Evolutionary conservation across 192 early-diverging fungal species (phyloP), one percentile per base, ranked within the genome.

Genomic region (Backusella tarrabulga): DNA sequence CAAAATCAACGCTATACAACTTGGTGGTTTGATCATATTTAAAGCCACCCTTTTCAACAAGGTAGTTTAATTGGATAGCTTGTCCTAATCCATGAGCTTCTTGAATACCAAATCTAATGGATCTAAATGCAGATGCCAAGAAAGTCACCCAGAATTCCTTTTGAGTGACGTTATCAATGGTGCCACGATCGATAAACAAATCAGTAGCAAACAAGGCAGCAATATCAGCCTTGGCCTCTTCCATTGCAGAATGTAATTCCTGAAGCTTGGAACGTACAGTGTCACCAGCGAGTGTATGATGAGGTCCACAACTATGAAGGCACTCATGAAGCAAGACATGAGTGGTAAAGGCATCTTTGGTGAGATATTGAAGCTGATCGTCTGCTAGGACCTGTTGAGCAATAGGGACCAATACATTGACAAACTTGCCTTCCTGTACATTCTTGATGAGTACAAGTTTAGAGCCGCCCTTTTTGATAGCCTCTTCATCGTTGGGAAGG

Each of bases 171-270:
- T 90, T 83, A 21, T 87, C 84, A 36, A 92, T 87, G 5, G 83
- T 74, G 7, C 91, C 89, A 9, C 81, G 72, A 63, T 92, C 88
- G 14, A 93, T 84, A 29, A 93, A 78, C 50, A 92, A 76, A 34
- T 79, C 73, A 8, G 89, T 86, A 7, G 90, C 91, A 77, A 92
- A 91, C 15, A 92, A 76, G 0, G 87, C 92, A 34, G 88, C 81
- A 72, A 93, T 93, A 66, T 93, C 87, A 73, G 93, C 93, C 82
- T 94, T 94, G 26, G 93, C 91, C 76, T 94, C 93, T 71, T 94
- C 93, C 71, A 94, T 88, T 5, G 91, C 86, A 79, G 91, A 91
- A 73, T 94, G 87, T 66, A 88, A 84, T 72, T 94, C 92, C 70
- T 90, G 87, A 32, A 94, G 77, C 8, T 83, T 85, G 40, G 87